Evolutionary conservation across 2,329 filamentous ascomycete species (phyloP).

Genomic region (Emmonsia crescens): DNA sequence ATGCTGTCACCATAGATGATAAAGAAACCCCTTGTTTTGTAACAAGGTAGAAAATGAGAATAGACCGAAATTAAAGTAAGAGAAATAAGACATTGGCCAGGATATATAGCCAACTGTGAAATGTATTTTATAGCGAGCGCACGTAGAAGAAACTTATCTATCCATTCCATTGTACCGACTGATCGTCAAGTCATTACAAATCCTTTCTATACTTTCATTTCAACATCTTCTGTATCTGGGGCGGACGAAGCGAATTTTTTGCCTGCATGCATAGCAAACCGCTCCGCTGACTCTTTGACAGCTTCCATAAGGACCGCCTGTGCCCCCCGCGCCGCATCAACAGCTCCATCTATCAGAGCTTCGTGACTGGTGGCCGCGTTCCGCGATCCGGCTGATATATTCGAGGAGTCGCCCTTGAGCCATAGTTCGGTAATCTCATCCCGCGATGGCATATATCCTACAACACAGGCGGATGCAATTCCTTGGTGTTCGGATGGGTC

Average conservation of each 20-base stretch:
- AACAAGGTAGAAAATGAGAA: neutral
- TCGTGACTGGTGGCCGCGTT: slow-evolving; percentile 36
- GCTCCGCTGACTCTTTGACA: slow-evolving; percentile 46
- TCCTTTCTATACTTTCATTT: slow-evolving; percentile 20
- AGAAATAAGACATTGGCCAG: neutral
- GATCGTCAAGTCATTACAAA: slow-evolving; percentile 6
- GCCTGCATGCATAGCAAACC: slow-evolving; percentile 20
- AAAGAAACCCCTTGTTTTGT: neutral
- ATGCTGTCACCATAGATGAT: neutral
- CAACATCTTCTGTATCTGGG: slow-evolving; percentile 13
- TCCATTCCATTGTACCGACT: neutral
- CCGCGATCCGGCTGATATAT: slow-evolving; percentile 18
- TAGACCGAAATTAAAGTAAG: neutral
- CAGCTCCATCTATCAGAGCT: slow-evolving; percentile 50
- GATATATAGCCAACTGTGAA: neutral
- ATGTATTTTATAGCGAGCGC: neutral
- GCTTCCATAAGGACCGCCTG: slow-evolving; percentile 51
- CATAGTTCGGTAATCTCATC: slow-evolving; percentile 93
- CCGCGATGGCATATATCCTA: slow-evolving; percentile 74
- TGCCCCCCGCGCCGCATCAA: slow-evolving; percentile 50
- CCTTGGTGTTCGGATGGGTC: slow-evolving; percentile 67
- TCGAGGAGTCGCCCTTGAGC: slow-evolving; percentile 63
- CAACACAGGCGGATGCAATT: slow-evolving; percentile 73
- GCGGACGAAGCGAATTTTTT: neutral
- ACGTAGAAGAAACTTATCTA: neutral